A percentile compares a stretch with the other conserved stretches of the same genome.
Conservation (phyloP, 2,329 filamentous ascomycete species). For the Emergomyces pasteurianus region DNA sequence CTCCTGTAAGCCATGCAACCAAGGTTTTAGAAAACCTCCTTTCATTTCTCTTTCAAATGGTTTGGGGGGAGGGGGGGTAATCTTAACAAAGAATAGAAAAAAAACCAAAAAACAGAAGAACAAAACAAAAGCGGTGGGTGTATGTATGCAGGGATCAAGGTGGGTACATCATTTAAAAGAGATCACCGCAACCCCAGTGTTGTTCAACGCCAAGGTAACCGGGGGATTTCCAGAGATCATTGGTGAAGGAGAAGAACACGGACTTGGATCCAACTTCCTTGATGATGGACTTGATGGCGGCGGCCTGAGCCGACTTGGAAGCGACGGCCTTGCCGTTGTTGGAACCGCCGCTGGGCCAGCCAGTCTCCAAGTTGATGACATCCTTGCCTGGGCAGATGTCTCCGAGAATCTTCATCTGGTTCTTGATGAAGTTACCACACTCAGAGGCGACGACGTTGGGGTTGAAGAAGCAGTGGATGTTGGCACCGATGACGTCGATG, state of each 20-base stretch:
- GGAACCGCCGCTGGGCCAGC: constrained; percentile 65
- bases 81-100: not conserved
- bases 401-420: constrained; percentile 61
- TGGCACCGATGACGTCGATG: constrained; percentile 70
- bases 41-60: not conserved
- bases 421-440: constrained; percentile 64
- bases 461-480: constrained; percentile 96
- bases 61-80: not conserved
- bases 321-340: constrained; percentile 64
- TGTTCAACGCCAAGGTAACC: constrained; percentile 64
- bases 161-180: constrained; percentile 29
- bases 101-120: too few relatives aligned
- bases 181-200: constrained; percentile 57
- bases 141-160: too few relatives aligned
- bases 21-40: not conserved
- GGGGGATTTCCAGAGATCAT: constrained; percentile 71
- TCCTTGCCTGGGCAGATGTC: constrained; percentile 58
- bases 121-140: not conserved
- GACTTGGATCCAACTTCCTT: constrained; percentile 52
- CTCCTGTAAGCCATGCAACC: not conserved
- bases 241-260: constrained; percentile 68
- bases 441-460: constrained; percentile 46
- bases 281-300: constrained; percentile 61
- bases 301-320: constrained; percentile 52
- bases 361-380: constrained; percentile 76